Percentiles rank a stretch among this genome's conserved stretches.
Evolutionary conservation across 2,329 filamentous ascomycete genomes (phyloP).

Genomic region (Sordariomycetes sp.): DNA sequence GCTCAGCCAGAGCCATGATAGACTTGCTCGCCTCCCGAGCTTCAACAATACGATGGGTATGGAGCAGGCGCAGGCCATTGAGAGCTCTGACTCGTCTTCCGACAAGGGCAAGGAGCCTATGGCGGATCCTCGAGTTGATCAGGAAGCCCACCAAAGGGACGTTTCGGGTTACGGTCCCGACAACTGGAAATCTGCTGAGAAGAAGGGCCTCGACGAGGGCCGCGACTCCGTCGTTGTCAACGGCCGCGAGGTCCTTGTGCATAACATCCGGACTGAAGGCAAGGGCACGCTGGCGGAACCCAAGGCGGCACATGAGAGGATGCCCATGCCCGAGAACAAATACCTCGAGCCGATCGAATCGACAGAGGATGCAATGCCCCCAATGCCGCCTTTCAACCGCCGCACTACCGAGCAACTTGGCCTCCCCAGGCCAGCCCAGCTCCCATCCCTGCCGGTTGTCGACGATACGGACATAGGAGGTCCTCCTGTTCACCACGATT

Average conservation of each 20-base stretch:
- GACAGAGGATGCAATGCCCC: constrained; percentile 45
- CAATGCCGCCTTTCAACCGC: constrained; percentile 45
- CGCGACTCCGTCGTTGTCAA: constrained; percentile 63
- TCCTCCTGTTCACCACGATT: constrained; percentile 49
- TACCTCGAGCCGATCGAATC: constrained; percentile 20
- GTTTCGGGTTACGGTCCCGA: constrained; percentile 72
- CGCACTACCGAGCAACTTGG: constrained; percentile 59
- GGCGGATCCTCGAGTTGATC: constrained; percentile 33
- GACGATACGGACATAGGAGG: constrained; percentile 82
- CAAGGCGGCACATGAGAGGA: constrained; percentile 20
- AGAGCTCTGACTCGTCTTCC: constrained; percentile 8
- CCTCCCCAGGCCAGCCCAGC: constrained; percentile 57
- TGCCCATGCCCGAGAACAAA: constrained; percentile 16
- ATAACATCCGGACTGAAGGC: constrained; percentile 54
- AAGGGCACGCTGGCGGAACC: constrained; percentile 43
- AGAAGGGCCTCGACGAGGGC: constrained; percentile 50
- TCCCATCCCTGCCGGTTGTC: constrained; percentile 57
- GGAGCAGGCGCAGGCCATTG: constrained; percentile 40
- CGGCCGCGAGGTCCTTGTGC: constrained; percentile 63
- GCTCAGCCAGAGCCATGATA: constrained; percentile 10
- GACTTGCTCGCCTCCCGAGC: constrained; percentile 30
- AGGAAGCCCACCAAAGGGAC: constrained; percentile 60
- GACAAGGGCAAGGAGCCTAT: constrained; percentile 11
- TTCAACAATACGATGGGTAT: constrained; percentile 59
- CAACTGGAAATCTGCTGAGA: constrained; percentile 59